A percentile compares a stretch with the other conserved stretches of the same genome.
Conservation (phyloP, 306 rosid species). For the Abrus pulchellus region DNA sequence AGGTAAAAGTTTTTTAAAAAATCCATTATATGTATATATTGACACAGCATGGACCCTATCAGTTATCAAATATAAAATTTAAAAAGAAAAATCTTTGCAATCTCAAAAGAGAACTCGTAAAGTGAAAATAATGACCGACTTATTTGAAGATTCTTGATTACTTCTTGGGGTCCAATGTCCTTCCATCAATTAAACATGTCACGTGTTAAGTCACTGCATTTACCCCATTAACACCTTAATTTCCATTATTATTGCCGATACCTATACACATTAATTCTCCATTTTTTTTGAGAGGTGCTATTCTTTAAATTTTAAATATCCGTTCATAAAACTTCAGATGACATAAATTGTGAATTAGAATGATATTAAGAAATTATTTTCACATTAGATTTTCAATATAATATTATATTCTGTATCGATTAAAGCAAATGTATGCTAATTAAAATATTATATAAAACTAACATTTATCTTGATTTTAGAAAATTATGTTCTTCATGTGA, state of each 20-base stretch:
- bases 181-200: conserved; percentile 7
- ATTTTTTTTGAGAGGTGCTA: too few relatives aligned
- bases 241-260: too few relatives aligned
- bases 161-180: not conserved
- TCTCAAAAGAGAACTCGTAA: too few relatives aligned
- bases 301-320: too few relatives aligned
- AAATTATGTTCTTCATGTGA: not conserved
- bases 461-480: not conserved
- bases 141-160: not conserved
- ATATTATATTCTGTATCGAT: not conserved
- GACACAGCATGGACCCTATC: conserved; percentile 32
- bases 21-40: not conserved
- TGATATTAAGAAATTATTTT: conserved; percentile 38
- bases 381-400: not conserved
- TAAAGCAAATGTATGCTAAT: not conserved
- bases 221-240: not conserved
- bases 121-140: not conserved
- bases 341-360: not conserved
- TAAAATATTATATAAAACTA: not conserved
- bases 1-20: too few relatives aligned
- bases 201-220: not conserved
- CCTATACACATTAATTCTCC: too few relatives aligned
- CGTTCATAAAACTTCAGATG: too few relatives aligned
- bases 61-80: not conserved
- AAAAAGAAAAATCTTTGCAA: not conserved